A percentile compares a stretch with the other conserved stretches of the same genome.
Evolutionary conservation across 768 basidiomycete genomes (phyloP).

Genomic region (Phlebiopsis flavidoalba): DNA sequence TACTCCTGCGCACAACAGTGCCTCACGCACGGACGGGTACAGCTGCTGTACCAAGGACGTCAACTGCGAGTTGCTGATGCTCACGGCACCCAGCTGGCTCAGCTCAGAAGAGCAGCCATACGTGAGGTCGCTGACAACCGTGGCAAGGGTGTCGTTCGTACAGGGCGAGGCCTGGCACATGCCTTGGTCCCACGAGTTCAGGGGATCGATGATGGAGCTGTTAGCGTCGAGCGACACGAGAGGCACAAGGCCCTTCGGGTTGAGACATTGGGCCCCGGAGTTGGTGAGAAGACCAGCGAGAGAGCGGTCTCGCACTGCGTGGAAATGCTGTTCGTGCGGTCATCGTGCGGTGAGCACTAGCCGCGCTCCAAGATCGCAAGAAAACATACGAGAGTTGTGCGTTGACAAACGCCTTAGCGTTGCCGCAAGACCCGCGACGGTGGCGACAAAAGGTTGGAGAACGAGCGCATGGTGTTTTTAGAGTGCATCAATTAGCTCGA

Average conservation of each 20-base stretch:
- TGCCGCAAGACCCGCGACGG: constrained; percentile 23
- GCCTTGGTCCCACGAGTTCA: constrained; percentile 58
- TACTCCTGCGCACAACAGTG: constrained; percentile 64
- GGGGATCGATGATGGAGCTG: constrained; percentile 38
- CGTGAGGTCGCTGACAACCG: constrained; percentile 49
- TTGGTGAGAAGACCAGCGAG: constrained; percentile 38
- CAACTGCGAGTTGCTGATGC: constrained; percentile 14
- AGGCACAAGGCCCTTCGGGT: constrained; percentile 38
- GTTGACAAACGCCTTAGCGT: constrained; percentile 31
- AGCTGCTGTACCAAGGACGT: constrained; percentile 39
- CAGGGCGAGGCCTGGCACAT: constrained; percentile 50
- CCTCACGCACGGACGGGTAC: constrained; percentile 54
- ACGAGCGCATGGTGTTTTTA: constrained; percentile 4
- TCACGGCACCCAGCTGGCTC: constrained; percentile 17
- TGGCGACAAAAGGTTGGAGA: background rate
- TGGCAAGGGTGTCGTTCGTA: constrained; percentile 52
- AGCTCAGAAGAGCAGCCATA: constrained; percentile 44
- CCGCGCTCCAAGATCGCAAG: background rate
- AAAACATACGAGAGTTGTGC: constrained; percentile 39
- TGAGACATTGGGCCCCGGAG: constrained; percentile 47
- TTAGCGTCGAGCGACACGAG: constrained; percentile 30
- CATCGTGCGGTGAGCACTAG: background rate
- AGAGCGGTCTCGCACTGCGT: constrained; percentile 45
- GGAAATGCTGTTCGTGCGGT: constrained; percentile 32
- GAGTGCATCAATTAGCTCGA: background rate